A percentile compares a stretch with the other conserved stretches of the same genome.
These are phyloP conservation scores for Fusarium torulosum DNA, from an alignment of 2,329 filamentous ascomycete genomes.

Conservation along the genomic window DNA sequence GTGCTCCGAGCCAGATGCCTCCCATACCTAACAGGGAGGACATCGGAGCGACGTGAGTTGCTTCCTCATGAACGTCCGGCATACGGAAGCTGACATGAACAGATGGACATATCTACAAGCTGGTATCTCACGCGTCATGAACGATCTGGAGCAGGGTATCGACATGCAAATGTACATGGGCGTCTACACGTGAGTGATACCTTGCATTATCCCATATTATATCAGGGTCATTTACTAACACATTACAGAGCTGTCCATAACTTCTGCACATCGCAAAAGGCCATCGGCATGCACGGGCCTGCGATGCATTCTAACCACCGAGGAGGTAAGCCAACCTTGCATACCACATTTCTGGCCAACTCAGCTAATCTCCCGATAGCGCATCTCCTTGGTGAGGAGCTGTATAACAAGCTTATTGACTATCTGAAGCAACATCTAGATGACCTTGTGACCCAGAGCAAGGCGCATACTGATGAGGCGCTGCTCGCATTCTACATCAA, in stretches of 20 bases:
- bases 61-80: neutral
- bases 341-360: neutral
- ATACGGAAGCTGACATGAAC: conserved; percentile 43
- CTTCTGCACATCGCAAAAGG: conserved; percentile 98
- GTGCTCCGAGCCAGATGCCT: conserved; percentile 62
- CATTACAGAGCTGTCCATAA: conserved; percentile 86
- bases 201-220: neutral
- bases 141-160: conserved; percentile 89
- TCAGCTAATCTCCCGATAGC: conserved; percentile 63
- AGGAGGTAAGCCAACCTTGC: conserved; percentile 68
- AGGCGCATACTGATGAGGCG: conserved; percentile 87
- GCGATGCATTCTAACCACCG: conserved; percentile 57
- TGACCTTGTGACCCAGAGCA: conserved; percentile 77
- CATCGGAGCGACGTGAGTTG: conserved; percentile 63
- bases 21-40: conserved; percentile 72
- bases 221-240: conserved; percentile 52
- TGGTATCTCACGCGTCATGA: conserved; percentile 94
- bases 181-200: conserved; percentile 79
- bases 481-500: conserved; percentile 93
- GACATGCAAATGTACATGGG: conserved; percentile 98
- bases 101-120: conserved; percentile 92
- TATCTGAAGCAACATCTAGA: conserved; percentile 85
- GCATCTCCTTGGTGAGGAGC: conserved; percentile 93
- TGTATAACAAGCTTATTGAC: conserved; percentile 90
- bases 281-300: conserved; percentile 70